phyloP scores from a whole-genome alignment of 345 rosid species.

The Lagerstroemia speciosa region DNA sequence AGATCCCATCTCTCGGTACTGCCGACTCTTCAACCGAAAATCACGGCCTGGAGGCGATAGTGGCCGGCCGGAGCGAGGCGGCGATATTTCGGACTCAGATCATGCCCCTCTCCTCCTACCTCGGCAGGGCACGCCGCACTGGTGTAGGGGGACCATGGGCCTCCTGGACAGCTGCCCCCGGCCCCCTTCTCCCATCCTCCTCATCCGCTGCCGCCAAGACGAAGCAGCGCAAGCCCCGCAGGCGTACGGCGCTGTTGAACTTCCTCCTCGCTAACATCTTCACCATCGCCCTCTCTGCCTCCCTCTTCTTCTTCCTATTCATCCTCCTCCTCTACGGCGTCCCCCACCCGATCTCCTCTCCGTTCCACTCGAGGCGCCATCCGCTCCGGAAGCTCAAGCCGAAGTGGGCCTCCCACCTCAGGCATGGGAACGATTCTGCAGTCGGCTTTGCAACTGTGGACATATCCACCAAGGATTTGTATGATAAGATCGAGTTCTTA shows the following conservation, averaged over 20 bases:
- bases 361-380: constrained; percentile 19
- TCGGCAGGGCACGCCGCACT: constrained; percentile 57
- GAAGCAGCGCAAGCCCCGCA: constrained; percentile 58
- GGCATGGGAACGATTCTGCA: constrained; percentile 15
- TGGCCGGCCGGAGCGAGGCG: neutral
- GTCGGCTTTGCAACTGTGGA: constrained; percentile 49
- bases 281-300: constrained; percentile 53
- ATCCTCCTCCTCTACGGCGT: constrained; percentile 65
- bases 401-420: constrained; percentile 6
- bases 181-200: constrained; percentile 34
- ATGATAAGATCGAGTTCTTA: constrained; percentile 80
- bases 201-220: constrained; percentile 41
- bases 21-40: neutral
- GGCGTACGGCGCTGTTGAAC: constrained; percentile 48
- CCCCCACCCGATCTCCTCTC: constrained; percentile 62
- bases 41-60: neutral
- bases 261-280: constrained; percentile 70
- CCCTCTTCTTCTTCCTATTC: constrained; percentile 61
- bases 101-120: constrained; percentile 73
- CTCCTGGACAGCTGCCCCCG: constrained; percentile 22
- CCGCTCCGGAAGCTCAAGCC: neutral
- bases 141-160: constrained; percentile 30
- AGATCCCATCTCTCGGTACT: no score
- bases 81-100: neutral
- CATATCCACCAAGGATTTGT: constrained; percentile 71